Base-by-base conservation (phyloP, 2,329 filamentous ascomycete species). In the Xylaria arbuscula region DNA sequence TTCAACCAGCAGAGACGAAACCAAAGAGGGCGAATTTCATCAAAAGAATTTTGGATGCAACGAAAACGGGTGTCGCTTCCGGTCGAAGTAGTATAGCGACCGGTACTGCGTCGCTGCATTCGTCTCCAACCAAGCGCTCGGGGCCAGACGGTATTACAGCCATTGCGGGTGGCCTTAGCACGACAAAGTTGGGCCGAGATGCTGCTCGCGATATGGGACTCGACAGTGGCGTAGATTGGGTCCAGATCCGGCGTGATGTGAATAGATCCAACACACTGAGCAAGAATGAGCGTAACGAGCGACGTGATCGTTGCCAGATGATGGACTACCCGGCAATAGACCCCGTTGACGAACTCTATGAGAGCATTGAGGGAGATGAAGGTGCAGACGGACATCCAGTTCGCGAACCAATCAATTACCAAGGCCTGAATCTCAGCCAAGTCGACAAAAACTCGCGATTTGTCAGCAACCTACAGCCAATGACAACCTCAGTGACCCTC, bases 371-470 rank as follows among this genome's bases (percentile, higher is more conserved):
- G 77, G 96, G 96, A 8, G 94, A 98, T 73, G 96, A 99, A 81
- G 92, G 91, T 8, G 90, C 90, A 3, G 92, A 98, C 77, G 95
- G 94, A 1, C 86, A 92, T 71, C 92, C 94, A 0, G 90, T 99
- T n/a, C 84, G 84, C 10, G 90, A 97, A 59, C 90, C 94, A 2
- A 92, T 90, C 15, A 92, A 98, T 79, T 98, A 96, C 77, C 88
- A 89, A 56, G 83, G 86, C 8, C 90, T 94, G 58, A 97, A 95
- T 78, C 85, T 98, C 51, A 89, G 86, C 66, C 88, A 97, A 66
- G 96, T 99, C 1, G 96, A 99, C 83, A 99, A 99, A 81, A 97
- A 94, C 77, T 92, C 94, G 5, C 90, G 96, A 1, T 99, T 98
- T 79, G 87, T 98, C 71, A 92, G 89, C 76, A 93, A 88, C 73